These are phyloP conservation scores for Yamadazyma dushanensis DNA, from an alignment of 1,139 yeast species.

Conservation along the genomic window DNA sequence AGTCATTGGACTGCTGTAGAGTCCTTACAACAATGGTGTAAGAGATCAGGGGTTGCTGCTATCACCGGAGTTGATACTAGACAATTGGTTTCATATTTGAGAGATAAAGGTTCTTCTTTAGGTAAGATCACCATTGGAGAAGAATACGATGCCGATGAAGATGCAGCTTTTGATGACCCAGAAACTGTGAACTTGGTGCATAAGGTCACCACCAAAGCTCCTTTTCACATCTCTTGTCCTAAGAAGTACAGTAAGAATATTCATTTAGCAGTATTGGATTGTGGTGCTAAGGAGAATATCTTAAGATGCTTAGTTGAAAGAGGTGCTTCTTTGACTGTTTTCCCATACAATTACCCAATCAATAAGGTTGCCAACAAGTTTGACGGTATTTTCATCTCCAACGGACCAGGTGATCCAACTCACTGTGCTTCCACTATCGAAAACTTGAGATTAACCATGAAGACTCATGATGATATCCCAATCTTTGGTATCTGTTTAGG, in stretches of 20 bases:
- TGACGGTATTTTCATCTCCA: slow-evolving; percentile 92
- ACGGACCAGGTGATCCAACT: slow-evolving; percentile 99
- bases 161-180: slow-evolving; percentile 92
- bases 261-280: slow-evolving; percentile 91
- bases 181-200: slow-evolving; percentile 87
- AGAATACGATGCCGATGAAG: slow-evolving; percentile 87
- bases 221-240: slow-evolving; percentile 81
- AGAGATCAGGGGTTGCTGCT: slow-evolving; percentile 95
- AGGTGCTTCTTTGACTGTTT: slow-evolving; percentile 94
- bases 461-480: slow-evolving; percentile 64
- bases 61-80: slow-evolving; percentile 97
- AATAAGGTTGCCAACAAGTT: slow-evolving; percentile 88
- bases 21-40: slow-evolving; percentile 92
- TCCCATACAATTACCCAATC: slow-evolving; percentile 93
- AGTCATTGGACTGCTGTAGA: slow-evolving; percentile 99
- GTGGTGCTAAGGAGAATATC: slow-evolving; percentile 98
- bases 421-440: slow-evolving; percentile 82
- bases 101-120: slow-evolving; percentile 93
- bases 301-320: slow-evolving; percentile 89
- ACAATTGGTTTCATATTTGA: slow-evolving; percentile 83
- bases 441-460: slow-evolving; percentile 73
- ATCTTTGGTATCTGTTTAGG: slow-evolving; percentile 97
- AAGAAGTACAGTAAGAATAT: slow-evolving; percentile 54
- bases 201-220: slow-evolving; percentile 92
- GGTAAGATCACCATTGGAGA: slow-evolving; percentile 90